Evolutionary conservation across 306 rosid species (phyloP), one percentile per base, ranked within the genome.

Genomic region (Canavalia ensiformis): DNA sequence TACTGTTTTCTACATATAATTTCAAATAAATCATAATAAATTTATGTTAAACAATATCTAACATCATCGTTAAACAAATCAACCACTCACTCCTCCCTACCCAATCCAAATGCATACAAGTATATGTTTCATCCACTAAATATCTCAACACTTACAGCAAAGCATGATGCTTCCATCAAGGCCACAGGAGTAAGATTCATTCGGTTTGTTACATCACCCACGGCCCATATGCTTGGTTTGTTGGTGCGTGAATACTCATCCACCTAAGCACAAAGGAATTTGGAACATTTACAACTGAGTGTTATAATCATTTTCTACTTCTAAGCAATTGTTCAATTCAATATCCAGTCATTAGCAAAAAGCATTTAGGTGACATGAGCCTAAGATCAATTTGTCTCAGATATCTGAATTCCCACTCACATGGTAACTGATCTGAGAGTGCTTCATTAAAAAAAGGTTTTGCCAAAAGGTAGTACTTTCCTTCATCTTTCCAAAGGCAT

Each of bases 131-230:
- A 39, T 68, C 62, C 52, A 74, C 39, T 72, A 44, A 55, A 45
- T 56, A 51, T 66, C n/a, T 51, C 44, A 80, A 82, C 50, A 86
- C 98, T 76, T 89, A 95, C 98, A 41, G 95, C 96, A 81, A 95
- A 91, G 83, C 69, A 85, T 11, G 93, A 86, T 81, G 94, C 96
- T 87, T 95, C 98, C 99, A 93, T 87, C 78, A 93, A 82, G 84
- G 99, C 99, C 83, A 95, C 98, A 0, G 99, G 99, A 28, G 99
- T 95, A 60, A 95, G 98, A 85, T 93, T 95, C 74, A 86, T 72
- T 52, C 99, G 90, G 66, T 95, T 89, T 78, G 99, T 93, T 78
- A 93, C 97, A 87, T 95, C 98, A 73, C 99, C 99, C 56, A 95
- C 92, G 82, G 97, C 99, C 96, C 98, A 95, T 81, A 95, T 88